Percentiles rank a stretch among this genome's conserved stretches.
Conservation (phyloP, 1,284 basidiomycete genomes). For the Ceratobasidium sp. region DNA sequence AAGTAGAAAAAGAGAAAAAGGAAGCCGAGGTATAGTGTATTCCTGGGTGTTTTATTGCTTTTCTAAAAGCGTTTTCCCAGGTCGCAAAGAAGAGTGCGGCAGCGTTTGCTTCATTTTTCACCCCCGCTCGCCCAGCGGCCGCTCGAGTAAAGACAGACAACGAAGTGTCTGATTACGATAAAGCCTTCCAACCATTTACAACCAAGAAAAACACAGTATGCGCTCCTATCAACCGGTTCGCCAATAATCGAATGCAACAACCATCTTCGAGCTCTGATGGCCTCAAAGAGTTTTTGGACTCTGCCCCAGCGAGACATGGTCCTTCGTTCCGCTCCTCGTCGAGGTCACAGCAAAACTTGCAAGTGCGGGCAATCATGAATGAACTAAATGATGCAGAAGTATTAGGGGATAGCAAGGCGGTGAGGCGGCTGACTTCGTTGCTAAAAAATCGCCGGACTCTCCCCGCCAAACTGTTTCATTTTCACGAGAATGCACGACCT, state of each 20-base stretch:
- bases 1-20: slow-evolving; percentile 75
- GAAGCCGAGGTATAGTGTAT: slow-evolving; percentile 63
- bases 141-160: slow-evolving; percentile 25
- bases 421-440: slow-evolving; percentile 67
- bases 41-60: background rate
- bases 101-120: slow-evolving; percentile 80
- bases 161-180: slow-evolving; percentile 73
- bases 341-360: slow-evolving; percentile 57
- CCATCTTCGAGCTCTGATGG: background rate
- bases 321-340: slow-evolving; percentile 49
- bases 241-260: background rate
- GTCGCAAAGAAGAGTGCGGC: slow-evolving; percentile 78
- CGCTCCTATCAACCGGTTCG: slow-evolving; percentile 77
- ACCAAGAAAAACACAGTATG: slow-evolving; percentile 77
- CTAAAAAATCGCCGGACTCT: slow-evolving; percentile 71
- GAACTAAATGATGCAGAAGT: slow-evolving; percentile 81
- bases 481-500: slow-evolving; percentile 80
- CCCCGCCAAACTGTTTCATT: slow-evolving; percentile 81
- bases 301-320: slow-evolving; percentile 27
- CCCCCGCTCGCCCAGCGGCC: slow-evolving; percentile 60
- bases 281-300: slow-evolving; percentile 20
- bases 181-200: slow-evolving; percentile 80
- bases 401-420: slow-evolving; percentile 72
- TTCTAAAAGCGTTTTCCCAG: slow-evolving; percentile 18
- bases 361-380: slow-evolving; percentile 69